These are phyloP conservation scores for Entomophthora muscae DNA, from an alignment of 371 early-diverging fungal genomes.

Conservation along the genomic window DNA sequence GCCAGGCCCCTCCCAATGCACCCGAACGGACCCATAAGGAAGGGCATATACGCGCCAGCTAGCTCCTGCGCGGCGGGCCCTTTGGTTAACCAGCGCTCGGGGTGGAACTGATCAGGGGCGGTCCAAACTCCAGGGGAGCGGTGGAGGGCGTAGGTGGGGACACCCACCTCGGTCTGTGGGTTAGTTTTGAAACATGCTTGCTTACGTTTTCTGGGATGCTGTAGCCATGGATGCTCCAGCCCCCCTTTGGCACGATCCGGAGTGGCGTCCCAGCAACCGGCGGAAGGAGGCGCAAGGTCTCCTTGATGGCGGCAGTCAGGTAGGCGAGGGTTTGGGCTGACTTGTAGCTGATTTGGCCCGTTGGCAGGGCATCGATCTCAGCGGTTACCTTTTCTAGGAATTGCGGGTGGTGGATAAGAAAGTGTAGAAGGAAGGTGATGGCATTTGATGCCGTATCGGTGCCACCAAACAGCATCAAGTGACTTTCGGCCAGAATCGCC, in stretches of 20 bases:
- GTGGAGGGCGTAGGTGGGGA: neutral
- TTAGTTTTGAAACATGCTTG: slow-evolving; percentile 26
- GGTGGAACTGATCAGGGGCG: neutral
- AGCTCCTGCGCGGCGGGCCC: neutral
- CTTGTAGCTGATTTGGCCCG: neutral
- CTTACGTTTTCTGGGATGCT: slow-evolving; percentile 26
- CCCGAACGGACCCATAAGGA: neutral
- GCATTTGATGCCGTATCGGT: neutral
- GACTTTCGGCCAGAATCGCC: neutral
- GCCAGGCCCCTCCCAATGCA: neutral
- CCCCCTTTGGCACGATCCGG: slow-evolving; percentile 3
- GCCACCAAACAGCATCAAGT: neutral
- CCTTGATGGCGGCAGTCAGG: slow-evolving; percentile 8
- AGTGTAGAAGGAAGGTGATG: neutral
- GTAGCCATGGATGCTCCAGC: slow-evolving; percentile 40
- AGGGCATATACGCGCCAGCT: neutral
- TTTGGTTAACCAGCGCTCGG: slow-evolving; percentile 1
- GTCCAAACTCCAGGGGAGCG: neutral
- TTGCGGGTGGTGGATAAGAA: neutral
- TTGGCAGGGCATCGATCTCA: neutral
- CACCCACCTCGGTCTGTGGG: neutral
- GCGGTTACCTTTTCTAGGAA: neutral
- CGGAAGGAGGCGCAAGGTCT: slow-evolving; percentile 6
- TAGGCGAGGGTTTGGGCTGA: neutral
- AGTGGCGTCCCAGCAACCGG: neutral